Conservation (phyloP, 1,284 basidiomycete genomes). For the Puccinia horiana region DNA sequence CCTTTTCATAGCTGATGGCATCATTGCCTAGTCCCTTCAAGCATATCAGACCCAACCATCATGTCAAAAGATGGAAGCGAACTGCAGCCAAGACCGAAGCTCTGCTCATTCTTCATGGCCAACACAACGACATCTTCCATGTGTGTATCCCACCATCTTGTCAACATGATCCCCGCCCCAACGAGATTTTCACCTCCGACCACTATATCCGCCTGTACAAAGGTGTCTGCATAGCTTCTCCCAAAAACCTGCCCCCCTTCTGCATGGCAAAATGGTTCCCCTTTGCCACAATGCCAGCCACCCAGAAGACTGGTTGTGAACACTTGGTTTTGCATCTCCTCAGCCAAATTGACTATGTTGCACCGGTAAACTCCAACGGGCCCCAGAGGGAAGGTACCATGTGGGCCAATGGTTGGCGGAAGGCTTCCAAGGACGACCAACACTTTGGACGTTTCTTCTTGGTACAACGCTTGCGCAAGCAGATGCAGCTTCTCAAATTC, state of each 20-base stretch:
- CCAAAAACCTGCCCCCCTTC: background rate
- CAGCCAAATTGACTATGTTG: background rate
- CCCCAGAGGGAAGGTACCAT: slow-evolving; percentile 4
- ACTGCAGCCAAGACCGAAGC: background rate
- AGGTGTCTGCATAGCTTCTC: background rate
- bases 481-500: background rate
- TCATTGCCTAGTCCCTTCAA: background rate
- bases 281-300: background rate
- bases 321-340: background rate
- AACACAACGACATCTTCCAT: background rate
- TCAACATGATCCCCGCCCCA: background rate
- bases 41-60: background rate
- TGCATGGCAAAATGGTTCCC: too few relatives aligned
- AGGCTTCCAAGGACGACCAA: background rate
- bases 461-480: background rate
- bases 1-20: background rate
- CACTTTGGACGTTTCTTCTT: background rate
- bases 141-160: background rate
- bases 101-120: background rate
- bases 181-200: background rate
- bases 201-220: background rate
- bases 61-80: background rate
- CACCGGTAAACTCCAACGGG: background rate
- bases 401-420: background rate
- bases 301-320: background rate